These are phyloP conservation scores for Microcera coccophila DNA, from an alignment of 2,329 filamentous ascomycete genomes.

Conservation along the genomic window DNA sequence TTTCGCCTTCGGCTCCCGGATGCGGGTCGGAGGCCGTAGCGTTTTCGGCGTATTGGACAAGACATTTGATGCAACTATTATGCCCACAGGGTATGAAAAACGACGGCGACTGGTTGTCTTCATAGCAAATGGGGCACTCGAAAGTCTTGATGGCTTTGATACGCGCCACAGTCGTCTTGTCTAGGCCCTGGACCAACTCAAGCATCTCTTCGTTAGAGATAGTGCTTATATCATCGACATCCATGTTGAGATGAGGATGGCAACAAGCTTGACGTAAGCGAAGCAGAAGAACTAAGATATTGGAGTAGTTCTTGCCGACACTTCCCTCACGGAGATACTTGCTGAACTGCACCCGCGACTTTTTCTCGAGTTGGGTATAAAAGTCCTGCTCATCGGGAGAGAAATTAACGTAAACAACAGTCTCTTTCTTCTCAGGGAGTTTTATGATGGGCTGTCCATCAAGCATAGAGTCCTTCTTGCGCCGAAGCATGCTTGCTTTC, in stretches of 20 bases:
- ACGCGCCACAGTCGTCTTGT: slow-evolving; percentile 58
- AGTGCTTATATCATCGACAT: slow-evolving; percentile 37
- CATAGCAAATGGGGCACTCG: slow-evolving; percentile 80
- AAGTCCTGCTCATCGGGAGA: slow-evolving; percentile 69
- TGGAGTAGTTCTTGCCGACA: slow-evolving; percentile 67
- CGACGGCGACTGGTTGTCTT: slow-evolving; percentile 67
- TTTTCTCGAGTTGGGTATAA: slow-evolving; percentile 69
- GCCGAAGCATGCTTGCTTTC: slow-evolving; percentile 75
- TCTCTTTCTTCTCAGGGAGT: slow-evolving; percentile 71
- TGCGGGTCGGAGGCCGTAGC: slow-evolving; percentile 51
- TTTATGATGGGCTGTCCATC: slow-evolving; percentile 78
- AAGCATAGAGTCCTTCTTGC: slow-evolving; percentile 74
- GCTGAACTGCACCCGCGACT: slow-evolving; percentile 69
- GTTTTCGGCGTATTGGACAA: slow-evolving; percentile 63
- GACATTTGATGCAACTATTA: slow-evolving; percentile 72
- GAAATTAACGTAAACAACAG: slow-evolving; percentile 70
- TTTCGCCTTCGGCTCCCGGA: slow-evolving; percentile 55
- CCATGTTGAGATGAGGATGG: slow-evolving; percentile 30
- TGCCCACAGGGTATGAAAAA: slow-evolving; percentile 85
- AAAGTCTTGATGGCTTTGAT: slow-evolving; percentile 59
- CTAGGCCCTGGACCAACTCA: slow-evolving; percentile 59
- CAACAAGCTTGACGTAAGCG: slow-evolving; percentile 71
- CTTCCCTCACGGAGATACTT: slow-evolving; percentile 67
- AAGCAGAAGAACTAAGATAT: slow-evolving; percentile 75
- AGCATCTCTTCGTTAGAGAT: slow-evolving; percentile 49